Conservation (phyloP, 805 yeast species). For the Spathaspora gorwiae region DNA sequence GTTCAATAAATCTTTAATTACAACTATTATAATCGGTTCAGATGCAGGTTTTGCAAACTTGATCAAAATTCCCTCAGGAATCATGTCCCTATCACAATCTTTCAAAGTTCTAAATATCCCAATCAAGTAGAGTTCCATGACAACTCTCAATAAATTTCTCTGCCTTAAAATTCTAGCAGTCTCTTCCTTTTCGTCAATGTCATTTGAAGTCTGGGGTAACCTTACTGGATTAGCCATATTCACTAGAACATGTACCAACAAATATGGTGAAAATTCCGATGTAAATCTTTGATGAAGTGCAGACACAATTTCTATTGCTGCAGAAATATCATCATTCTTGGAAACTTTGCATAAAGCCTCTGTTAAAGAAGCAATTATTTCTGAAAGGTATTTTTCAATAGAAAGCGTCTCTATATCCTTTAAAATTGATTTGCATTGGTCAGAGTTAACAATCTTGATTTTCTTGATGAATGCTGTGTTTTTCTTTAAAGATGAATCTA, state of each 20-base stretch:
- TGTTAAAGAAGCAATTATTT: slow-evolving; percentile 54
- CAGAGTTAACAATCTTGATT: slow-evolving; percentile 53
- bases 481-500: slow-evolving; percentile 77
- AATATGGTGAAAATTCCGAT: slow-evolving; percentile 44
- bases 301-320: slow-evolving; percentile 64
- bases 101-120: slow-evolving; percentile 50
- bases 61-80: slow-evolving; percentile 41
- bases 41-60: slow-evolving; percentile 19
- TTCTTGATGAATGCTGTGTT: slow-evolving; percentile 77
- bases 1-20: slow-evolving; percentile 26
- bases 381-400: slow-evolving; percentile 70
- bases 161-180: slow-evolving; percentile 39
- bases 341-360: slow-evolving; percentile 57
- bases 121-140: slow-evolving; percentile 54
- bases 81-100: slow-evolving; percentile 34
- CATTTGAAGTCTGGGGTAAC: slow-evolving; percentile 7
- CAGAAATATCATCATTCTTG: slow-evolving; percentile 52
- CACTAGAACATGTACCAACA: slow-evolving; percentile 40
- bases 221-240: slow-evolving; percentile 29
- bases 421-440: slow-evolving; percentile 42
- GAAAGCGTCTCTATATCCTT: slow-evolving; percentile 61
- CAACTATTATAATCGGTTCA: slow-evolving; percentile 20
- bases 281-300: slow-evolving; percentile 75
- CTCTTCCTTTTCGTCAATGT: slow-evolving; percentile 35
- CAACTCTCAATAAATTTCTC: slow-evolving; percentile 44